These are phyloP conservation scores for Allium cepa DNA, from an alignment of 106 monocot genomes.

Conservation along the genomic window DNA sequence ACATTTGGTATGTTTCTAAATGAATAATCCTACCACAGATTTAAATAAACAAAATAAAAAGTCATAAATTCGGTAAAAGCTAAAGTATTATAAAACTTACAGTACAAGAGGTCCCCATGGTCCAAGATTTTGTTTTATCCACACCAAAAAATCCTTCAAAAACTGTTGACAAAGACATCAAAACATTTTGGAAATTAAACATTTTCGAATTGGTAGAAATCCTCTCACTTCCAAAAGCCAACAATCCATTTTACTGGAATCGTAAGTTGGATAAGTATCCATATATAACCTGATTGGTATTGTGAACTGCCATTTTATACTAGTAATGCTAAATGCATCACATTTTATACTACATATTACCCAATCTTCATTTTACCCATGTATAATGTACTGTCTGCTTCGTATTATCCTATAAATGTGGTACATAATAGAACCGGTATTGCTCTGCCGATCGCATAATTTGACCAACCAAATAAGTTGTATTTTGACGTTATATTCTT, in stretches of 20 bases:
- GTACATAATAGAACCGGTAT: too few species aligned
- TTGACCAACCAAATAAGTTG: too few species aligned
- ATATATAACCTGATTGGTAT: background rate
- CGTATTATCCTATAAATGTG: too few species aligned
- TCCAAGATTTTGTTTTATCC: slow-evolving; percentile 84
- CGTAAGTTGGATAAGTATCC: background rate
- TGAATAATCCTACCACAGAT: background rate
- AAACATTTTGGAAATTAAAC: background rate
- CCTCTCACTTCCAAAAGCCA: background rate
- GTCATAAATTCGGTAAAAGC: background rate
- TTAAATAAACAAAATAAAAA: slow-evolving; percentile 1
- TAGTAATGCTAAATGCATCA: background rate
- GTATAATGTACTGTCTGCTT: too few species aligned
- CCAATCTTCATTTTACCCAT: too few species aligned
- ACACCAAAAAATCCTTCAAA: slow-evolving; percentile 82
- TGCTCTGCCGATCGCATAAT: too few species aligned
- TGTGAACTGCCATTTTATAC: background rate
- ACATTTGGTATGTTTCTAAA: background rate
- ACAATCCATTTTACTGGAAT: background rate
- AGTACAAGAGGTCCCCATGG: slow-evolving; percentile 91
- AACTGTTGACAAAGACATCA: slow-evolving; percentile 35
- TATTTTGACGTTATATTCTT: too few species aligned
- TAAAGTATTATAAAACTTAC: slow-evolving; percentile 35
- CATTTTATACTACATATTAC: too few species aligned
- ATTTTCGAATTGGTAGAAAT: too few species aligned